Percentiles rank a stretch among this genome's conserved stretches.
phyloP scores from a whole-genome alignment of 257 asterid species.

The Nicotiana obtusifolia region DNA sequence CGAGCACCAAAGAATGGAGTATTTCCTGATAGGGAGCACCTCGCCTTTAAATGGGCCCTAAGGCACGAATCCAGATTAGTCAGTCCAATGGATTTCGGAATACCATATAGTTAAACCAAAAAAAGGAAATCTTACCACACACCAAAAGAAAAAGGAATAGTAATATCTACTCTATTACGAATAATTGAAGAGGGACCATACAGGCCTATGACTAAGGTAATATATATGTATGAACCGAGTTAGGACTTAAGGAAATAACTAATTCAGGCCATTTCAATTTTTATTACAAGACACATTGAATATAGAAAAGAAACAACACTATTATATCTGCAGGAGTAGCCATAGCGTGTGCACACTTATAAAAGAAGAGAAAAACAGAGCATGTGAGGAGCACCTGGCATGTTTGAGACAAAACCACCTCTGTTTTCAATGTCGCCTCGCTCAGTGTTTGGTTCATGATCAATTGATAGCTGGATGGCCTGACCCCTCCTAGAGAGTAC shows the following conservation, averaged over 20 bases:
- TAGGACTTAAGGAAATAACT: neutral
- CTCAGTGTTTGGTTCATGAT: constrained; percentile 89
- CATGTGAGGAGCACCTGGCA: constrained; percentile 61
- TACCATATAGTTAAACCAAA: too few species aligned
- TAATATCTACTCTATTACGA: neutral
- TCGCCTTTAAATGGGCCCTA: too few species aligned
- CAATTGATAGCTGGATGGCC: constrained; percentile 76
- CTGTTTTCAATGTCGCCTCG: constrained; percentile 69
- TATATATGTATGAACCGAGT: neutral
- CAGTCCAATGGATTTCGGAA: too few species aligned
- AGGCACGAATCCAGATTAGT: too few species aligned
- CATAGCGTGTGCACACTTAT: neutral
- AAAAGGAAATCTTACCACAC: too few species aligned
- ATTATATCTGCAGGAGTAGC: neutral
- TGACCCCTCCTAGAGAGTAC: constrained; percentile 76
- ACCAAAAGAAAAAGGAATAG: too few species aligned
- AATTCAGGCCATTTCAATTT: neutral
- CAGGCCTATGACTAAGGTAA: neutral
- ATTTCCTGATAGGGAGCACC: too few species aligned
- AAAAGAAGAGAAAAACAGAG: neutral
- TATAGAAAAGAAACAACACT: neutral
- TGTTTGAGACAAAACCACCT: constrained; percentile 93
- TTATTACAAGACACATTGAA: neutral
- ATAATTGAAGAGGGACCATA: neutral
- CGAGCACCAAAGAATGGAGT: too few species aligned